Conservation (phyloP, 176 grass and related monocot genomes). For the Saccharum spontaneum region DNA sequence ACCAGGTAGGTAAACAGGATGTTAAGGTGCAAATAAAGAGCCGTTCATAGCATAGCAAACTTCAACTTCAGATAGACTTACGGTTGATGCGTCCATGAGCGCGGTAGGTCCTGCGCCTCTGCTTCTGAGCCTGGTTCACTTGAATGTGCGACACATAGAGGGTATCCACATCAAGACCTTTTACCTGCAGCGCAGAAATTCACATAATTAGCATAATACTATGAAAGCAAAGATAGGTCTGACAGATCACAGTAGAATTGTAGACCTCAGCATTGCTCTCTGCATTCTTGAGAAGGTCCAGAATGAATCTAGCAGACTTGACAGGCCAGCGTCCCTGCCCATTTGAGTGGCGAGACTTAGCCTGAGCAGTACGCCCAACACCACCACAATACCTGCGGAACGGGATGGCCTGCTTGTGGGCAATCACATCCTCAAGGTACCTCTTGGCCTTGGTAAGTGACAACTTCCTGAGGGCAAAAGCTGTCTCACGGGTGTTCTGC, state of each 20-base stretch:
- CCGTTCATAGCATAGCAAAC: neutral
- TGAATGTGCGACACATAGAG: conserved; percentile 78
- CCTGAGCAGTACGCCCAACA: conserved; percentile 90
- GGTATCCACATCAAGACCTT: conserved; percentile 77
- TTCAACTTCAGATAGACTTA: neutral
- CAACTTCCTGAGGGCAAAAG: conserved; percentile 68
- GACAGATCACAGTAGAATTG: neutral
- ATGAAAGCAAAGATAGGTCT: neutral
- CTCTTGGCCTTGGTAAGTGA: conserved; percentile 75
- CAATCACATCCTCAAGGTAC: conserved; percentile 92
- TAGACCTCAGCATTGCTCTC: conserved; percentile 75
- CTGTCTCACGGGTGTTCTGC: conserved; percentile 91
- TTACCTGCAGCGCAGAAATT: conserved; percentile 33
- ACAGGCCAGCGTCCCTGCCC: conserved; percentile 83
- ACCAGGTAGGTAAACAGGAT: neutral
- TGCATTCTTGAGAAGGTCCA: conserved; percentile 85
- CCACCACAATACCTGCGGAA: conserved; percentile 82
- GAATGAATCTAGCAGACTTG: conserved; percentile 80
- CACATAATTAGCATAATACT: neutral
- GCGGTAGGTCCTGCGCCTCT: neutral
- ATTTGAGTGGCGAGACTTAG: conserved; percentile 69
- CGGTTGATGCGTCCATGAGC: neutral
- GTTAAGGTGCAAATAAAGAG: neutral
- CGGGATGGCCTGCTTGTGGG: conserved; percentile 95
- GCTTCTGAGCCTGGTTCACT: conserved; percentile 72